These are phyloP conservation scores for Xerocomellus chrysenteron DNA, from an alignment of 768 basidiomycete genomes.

Conservation along the genomic window DNA sequence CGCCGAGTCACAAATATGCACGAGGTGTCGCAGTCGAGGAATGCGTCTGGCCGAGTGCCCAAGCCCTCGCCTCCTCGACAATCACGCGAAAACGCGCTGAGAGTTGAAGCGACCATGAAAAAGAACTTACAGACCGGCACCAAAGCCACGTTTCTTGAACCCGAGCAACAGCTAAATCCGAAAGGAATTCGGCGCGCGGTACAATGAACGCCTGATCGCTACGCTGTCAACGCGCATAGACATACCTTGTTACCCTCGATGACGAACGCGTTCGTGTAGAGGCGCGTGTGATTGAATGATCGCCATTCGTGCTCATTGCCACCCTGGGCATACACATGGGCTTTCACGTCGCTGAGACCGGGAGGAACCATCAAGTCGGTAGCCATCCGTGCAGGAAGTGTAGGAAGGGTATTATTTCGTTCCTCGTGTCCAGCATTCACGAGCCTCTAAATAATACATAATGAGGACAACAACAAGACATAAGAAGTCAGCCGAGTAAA, in stretches of 20 bases:
- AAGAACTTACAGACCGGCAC: conserved; percentile 51
- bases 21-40: not conserved
- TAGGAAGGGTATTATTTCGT: not conserved
- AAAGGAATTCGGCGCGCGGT: conserved; percentile 31
- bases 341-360: conserved; percentile 35
- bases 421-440: not conserved
- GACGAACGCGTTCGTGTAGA: conserved; percentile 75
- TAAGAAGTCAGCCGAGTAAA: not conserved
- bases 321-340: conserved; percentile 37
- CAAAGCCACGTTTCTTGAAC: conserved; percentile 79
- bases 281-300: conserved; percentile 37
- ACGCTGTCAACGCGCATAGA: not conserved
- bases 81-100: not conserved
- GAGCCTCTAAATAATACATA: conserved; percentile 11
- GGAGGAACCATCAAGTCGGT: conserved; percentile 36
- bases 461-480: not conserved
- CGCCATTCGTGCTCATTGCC: conserved; percentile 48
- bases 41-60: not conserved
- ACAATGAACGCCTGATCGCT: not conserved
- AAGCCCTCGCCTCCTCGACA: not conserved
- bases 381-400: conserved; percentile 11
- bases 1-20: not conserved
- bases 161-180: conserved; percentile 66
- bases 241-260: conserved; percentile 50
- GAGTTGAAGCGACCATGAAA: not conserved